These are phyloP conservation scores for Hemerocallis citrina DNA, from an alignment of 106 monocot species.

Conservation along the genomic window DNA sequence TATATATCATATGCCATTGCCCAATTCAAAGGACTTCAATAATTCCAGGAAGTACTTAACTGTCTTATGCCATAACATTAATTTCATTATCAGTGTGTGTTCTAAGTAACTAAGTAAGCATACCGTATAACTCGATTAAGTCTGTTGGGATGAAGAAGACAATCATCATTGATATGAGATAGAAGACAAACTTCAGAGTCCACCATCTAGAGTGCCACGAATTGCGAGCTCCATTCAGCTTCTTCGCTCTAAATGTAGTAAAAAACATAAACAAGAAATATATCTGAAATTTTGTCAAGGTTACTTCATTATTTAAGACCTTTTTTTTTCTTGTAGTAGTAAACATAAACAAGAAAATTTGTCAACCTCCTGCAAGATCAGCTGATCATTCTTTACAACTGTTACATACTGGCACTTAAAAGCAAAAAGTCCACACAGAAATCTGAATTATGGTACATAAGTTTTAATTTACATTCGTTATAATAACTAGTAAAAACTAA, in stretches of 20 bases:
- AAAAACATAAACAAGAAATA: slow-evolving; percentile 52
- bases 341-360: not conserved
- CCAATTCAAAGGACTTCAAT: not conserved
- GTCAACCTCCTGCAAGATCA: too few relatives aligned
- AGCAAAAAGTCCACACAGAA: too few relatives aligned
- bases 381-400: too few relatives aligned
- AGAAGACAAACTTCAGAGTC: slow-evolving; percentile 40
- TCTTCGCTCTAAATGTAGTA: slow-evolving; percentile 45
- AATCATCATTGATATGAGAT: slow-evolving; percentile 24
- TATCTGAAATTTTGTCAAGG: slow-evolving; percentile 44
- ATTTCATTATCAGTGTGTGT: not conserved
- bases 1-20: not conserved
- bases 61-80: not conserved
- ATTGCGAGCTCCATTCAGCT: slow-evolving; percentile 40
- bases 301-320: not conserved
- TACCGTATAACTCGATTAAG: slow-evolving; percentile 62
- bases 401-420: too few relatives aligned
- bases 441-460: not conserved
- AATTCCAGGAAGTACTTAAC: too few relatives aligned
- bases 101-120: not conserved
- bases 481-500: not conserved
- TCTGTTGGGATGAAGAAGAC: slow-evolving; percentile 33
- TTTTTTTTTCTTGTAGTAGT: not conserved
- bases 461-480: not conserved
- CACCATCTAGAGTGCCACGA: slow-evolving; percentile 70